phyloP scores from a whole-genome alignment of 352 stramenopile genomes.

The Peronospora tabacina region DNA sequence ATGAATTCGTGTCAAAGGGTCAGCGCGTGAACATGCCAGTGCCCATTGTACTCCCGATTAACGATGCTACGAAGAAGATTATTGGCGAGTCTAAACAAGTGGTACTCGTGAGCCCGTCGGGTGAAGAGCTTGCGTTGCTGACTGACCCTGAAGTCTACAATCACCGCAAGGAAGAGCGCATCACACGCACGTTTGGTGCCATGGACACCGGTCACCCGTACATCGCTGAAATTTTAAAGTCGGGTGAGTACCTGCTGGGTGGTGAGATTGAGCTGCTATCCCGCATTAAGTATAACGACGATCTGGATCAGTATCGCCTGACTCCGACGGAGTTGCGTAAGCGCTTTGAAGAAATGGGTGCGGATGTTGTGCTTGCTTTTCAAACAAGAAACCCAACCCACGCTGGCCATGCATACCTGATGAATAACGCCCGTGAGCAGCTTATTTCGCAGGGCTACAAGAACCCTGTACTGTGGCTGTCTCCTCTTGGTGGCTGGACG shows the following conservation, averaged over 20 bases:
- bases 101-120: constrained; percentile 91
- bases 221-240: constrained; percentile 92
- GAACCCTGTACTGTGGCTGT: constrained; percentile 96
- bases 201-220: constrained; percentile 96
- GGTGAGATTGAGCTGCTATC: constrained; percentile 94
- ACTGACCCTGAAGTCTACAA: constrained; percentile 92
- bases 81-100: constrained; percentile 84
- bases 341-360: constrained; percentile 91
- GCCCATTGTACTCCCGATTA: constrained; percentile 94
- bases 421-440: constrained; percentile 94
- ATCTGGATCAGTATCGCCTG: constrained; percentile 93
- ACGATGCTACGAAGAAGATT: constrained; percentile 84
- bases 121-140: constrained; percentile 90
- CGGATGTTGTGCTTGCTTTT: constrained; percentile 97
- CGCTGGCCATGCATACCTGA: constrained; percentile 96
- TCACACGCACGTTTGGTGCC: constrained; percentile 94
- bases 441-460: constrained; percentile 90
- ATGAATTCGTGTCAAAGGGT: constrained; percentile 64
- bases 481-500: constrained; percentile 95
- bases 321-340: constrained; percentile 90
- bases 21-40: constrained; percentile 94
- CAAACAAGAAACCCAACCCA: constrained; percentile 98
- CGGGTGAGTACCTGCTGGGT: constrained; percentile 92
- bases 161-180: constrained; percentile 97
- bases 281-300: constrained; percentile 95